A percentile compares a stretch with the other conserved stretches of the same genome.
Evolutionary conservation across 305 asterid species (phyloP).

Genomic region (Ilex paraguariensis): DNA sequence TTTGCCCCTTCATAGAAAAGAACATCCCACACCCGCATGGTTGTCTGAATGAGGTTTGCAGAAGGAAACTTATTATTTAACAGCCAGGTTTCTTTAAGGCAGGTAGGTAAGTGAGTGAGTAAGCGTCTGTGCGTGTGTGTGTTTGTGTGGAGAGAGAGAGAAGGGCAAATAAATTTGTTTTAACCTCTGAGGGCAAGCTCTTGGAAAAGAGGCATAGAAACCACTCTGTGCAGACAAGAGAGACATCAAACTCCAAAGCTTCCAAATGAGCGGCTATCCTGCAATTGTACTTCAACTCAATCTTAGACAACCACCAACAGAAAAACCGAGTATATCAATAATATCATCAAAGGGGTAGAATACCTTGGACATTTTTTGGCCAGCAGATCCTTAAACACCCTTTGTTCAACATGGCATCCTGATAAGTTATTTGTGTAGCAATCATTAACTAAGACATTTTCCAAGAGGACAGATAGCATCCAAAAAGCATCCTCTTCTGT

Average conservation of each 20-base stretch:
- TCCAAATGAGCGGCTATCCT: constrained; percentile 93
- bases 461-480: constrained; percentile 97
- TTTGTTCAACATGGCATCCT: constrained; percentile 96
- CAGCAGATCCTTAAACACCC: constrained; percentile 87
- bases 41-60: constrained; percentile 48
- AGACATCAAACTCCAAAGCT: constrained; percentile 85
- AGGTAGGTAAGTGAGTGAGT: neutral
- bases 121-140: too few species aligned
- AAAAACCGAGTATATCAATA: constrained; percentile 5
- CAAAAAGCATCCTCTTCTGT: constrained; percentile 99
- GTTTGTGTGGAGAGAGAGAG: neutral
- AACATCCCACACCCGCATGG: constrained; percentile 93
- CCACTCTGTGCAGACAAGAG: constrained; percentile 99
- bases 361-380: constrained; percentile 90
- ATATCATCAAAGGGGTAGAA: constrained; percentile 12
- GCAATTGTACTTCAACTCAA: constrained; percentile 21
- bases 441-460: constrained; percentile 82
- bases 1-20: constrained; percentile 96
- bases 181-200: constrained; percentile 98
- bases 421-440: constrained; percentile 86
- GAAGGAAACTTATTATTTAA: constrained; percentile 8
- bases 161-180: constrained; percentile 3
- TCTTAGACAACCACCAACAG: constrained; percentile 1
- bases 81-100: neutral
- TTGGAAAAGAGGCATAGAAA: constrained; percentile 91